Evolutionary conservation across 108 stramenopile species (phyloP).

Genomic region (Schizochytrium sp.): DNA sequence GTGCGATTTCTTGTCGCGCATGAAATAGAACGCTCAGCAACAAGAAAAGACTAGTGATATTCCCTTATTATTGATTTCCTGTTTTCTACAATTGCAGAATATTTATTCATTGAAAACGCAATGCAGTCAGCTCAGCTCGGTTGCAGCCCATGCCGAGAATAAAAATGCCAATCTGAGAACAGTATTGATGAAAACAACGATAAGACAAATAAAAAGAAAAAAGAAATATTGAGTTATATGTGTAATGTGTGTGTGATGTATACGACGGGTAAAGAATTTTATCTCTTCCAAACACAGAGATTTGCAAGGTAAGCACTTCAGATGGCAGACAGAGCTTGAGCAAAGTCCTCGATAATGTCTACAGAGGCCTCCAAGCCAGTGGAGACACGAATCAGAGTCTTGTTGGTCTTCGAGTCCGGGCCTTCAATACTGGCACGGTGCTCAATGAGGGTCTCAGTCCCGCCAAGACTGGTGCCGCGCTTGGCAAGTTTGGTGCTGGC

Average conservation of each 20-base stretch:
- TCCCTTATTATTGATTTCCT: neutral
- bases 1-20: too few species aligned
- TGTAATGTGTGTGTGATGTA: too few species aligned
- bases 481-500: constrained; percentile 52
- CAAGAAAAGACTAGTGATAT: too few species aligned
- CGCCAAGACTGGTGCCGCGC: constrained; percentile 66
- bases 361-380: constrained; percentile 72
- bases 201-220: too few species aligned
- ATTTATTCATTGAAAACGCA: neutral
- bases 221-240: too few species aligned
- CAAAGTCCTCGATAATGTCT: constrained; percentile 74
- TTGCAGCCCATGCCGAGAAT: too few species aligned
- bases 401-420: constrained; percentile 51
- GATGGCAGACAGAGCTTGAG: constrained; percentile 62
- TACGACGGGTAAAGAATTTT: too few species aligned
- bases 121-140: too few species aligned
- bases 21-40: too few species aligned
- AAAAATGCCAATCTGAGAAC: too few species aligned
- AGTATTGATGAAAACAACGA: too few species aligned
- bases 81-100: neutral
- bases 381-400: constrained; percentile 71
- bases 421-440: constrained; percentile 63
- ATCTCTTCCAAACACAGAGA: too few species aligned
- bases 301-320: neutral
- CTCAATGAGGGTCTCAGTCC: constrained; percentile 66